These are phyloP conservation scores for Debaryomyces castellii DNA, from an alignment of 805 yeast genomes.

Conservation along the genomic window DNA sequence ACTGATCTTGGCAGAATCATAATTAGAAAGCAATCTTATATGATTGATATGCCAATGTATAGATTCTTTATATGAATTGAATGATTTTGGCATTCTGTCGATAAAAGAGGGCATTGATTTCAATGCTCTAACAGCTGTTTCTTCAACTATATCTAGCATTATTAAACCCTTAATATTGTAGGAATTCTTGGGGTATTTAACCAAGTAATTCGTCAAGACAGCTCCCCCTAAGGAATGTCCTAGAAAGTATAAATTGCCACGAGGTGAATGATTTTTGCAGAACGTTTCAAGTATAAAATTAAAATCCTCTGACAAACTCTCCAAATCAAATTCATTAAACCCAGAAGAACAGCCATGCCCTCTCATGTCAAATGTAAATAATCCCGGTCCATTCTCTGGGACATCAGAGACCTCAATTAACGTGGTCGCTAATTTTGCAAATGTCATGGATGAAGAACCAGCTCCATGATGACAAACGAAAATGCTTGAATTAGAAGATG, in stretches of 20 bases:
- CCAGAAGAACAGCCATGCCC: conserved; percentile 67
- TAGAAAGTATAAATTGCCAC: conserved; percentile 51
- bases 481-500: conserved; percentile 43
- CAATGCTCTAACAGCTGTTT: conserved; percentile 76
- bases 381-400: conserved; percentile 43
- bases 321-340: conserved; percentile 40
- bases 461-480: conserved; percentile 92
- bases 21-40: conserved; percentile 52
- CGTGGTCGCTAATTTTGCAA: conserved; percentile 50
- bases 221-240: conserved; percentile 97
- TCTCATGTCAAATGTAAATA: conserved; percentile 74
- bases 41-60: conserved; percentile 76
- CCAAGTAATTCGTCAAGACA: conserved; percentile 57
- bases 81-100: conserved; percentile 59
- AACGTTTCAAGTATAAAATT: conserved; percentile 45
- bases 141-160: conserved; percentile 92
- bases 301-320: conserved; percentile 59
- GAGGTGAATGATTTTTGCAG: conserved; percentile 9
- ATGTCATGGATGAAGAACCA: conserved; percentile 83
- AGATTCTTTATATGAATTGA: conserved; percentile 55
- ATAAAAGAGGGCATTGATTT: conserved; percentile 67
- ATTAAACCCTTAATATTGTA: conserved; percentile 60
- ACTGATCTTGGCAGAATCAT: conserved; percentile 67
- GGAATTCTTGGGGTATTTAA: conserved; percentile 14
- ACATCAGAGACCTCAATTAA: conserved; percentile 11